phyloP scores from a whole-genome alignment of 371 early-diverging fungal genomes.

The Mortierella sp. region DNA sequence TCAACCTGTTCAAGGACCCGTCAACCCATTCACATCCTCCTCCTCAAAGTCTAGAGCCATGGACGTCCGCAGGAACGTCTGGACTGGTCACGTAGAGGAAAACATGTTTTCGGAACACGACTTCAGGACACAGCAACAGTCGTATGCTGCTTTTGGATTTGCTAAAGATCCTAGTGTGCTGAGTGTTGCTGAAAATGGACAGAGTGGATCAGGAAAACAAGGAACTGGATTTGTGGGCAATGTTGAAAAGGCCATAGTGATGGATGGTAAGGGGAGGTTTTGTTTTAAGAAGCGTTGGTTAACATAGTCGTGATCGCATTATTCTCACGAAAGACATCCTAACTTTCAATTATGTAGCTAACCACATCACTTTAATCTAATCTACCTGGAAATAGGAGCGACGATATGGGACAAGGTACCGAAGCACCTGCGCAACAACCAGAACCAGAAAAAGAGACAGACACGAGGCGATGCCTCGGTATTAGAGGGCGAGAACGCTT shows the following conservation, averaged over 20 bases:
- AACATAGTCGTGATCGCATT: too few relatives aligned
- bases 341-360: not conserved
- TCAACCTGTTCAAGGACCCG: conserved; percentile 80
- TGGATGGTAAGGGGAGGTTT: conserved; percentile 46
- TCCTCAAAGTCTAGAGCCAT: conserved; percentile 20
- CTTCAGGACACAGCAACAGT: conserved; percentile 86
- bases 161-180: conserved; percentile 85
- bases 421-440: conserved; percentile 66
- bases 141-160: conserved; percentile 87
- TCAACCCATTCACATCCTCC: conserved; percentile 75
- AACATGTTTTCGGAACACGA: conserved; percentile 82
- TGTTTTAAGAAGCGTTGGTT: too few relatives aligned
- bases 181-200: conserved; percentile 63
- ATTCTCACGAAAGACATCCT: not conserved
- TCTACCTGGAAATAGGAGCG: conserved; percentile 46
- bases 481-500: conserved; percentile 86
- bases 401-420: conserved; percentile 70
- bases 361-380: not conserved
- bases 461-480: conserved; percentile 84
- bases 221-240: conserved; percentile 83
- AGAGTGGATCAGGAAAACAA: conserved; percentile 67
- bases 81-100: conserved; percentile 88
- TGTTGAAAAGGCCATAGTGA: conserved; percentile 62
- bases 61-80: conserved; percentile 73
- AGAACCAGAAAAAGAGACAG: conserved; percentile 75